phyloP scores from a whole-genome alignment of 1,139 yeast genomes.

The Ogataea hybrid region DNA sequence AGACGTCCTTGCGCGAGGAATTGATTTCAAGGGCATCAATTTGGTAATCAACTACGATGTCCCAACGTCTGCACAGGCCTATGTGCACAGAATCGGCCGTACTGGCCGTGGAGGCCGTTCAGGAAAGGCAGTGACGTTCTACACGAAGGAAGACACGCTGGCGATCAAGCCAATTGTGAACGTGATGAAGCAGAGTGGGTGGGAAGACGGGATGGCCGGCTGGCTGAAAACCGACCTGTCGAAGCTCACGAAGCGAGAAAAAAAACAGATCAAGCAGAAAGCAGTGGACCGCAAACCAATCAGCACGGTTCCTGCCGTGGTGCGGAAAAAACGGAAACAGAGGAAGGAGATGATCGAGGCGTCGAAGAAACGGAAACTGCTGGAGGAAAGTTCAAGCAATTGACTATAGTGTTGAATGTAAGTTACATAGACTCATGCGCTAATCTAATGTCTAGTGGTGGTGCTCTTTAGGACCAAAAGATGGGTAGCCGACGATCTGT shows the following conservation, averaged over 20 bases:
- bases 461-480: slow-evolving; percentile 34
- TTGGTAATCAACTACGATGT: slow-evolving; percentile 94
- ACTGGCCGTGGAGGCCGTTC: slow-evolving; percentile 93
- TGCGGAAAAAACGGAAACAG: slow-evolving; percentile 62
- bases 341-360: slow-evolving; percentile 75
- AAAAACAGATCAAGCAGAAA: slow-evolving; percentile 58
- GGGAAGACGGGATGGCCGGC: slow-evolving; percentile 58
- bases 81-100: slow-evolving; percentile 97
- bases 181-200: slow-evolving; percentile 93
- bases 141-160: slow-evolving; percentile 82
- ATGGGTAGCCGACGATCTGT: slow-evolving; percentile 80
- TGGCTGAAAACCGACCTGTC: slow-evolving; percentile 77
- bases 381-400: slow-evolving; percentile 7
- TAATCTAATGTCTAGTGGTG: slow-evolving; percentile 22
- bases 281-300: slow-evolving; percentile 70
- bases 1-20: no score
- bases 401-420: slow-evolving; percentile 7
- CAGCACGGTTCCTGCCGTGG: slow-evolving; percentile 79
- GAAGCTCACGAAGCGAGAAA: slow-evolving; percentile 67
- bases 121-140: slow-evolving; percentile 89
- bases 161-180: slow-evolving; percentile 82
- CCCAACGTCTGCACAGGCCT: slow-evolving; percentile 90
- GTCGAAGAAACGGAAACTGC: slow-evolving; percentile 58
- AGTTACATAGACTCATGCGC: slow-evolving; percentile 13
- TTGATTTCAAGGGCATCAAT: slow-evolving; percentile 94